Base-by-base conservation (phyloP, 768 basidiomycete species). In the Boletus rubropictus region DNA sequence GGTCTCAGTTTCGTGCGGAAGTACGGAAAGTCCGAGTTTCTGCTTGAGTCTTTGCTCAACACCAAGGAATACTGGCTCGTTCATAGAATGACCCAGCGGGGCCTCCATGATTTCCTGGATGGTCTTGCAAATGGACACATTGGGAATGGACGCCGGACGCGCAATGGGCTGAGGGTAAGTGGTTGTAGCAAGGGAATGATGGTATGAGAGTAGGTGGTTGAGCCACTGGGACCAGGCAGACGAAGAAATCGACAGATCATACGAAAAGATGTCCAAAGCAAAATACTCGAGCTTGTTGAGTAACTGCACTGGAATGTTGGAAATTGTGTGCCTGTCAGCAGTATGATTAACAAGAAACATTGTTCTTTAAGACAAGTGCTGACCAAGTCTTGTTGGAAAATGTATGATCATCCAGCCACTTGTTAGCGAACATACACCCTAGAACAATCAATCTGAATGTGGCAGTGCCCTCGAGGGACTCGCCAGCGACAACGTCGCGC, bases 371-470 rank as follows among this genome's bases (percentile, higher is more conserved):
- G 31, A 10, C 14, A 22, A 3, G 3, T 31, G 62, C 81, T 50
- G 63, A 88, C 88, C 88, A 90, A 44, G 88, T 90, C 70, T 88
- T 89, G 68, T 89, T 89, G 33, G 86, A 89, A 66, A 89, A 90
- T 0, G 88, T 89, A 58, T 90, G 88, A 56, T 90, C 88, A 53
- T 89, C 87, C 53, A 90, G 61, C 88, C 88, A 89, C 67, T 90
- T 90, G 65, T 89, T 89, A 17, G 87, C 86, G 28, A 90, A 70
- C 86, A 90, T 89, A 52, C 81, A 88, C 17, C 88, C 88, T 20
- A 90, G 72, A 20, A 90, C 76, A 48, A 89, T 72, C 35, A 90
- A 72, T 44, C 84, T 79, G 65, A 89, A 89, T 10, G 84, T 80
- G 1, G 80, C 81, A 49, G 73, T 75, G 6, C 73, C 70, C 59